Percentiles rank a stretch among this genome's conserved stretches.
Conservation (phyloP, 2,329 filamentous ascomycete genomes). For the Clonostachys rhizophaga region DNA sequence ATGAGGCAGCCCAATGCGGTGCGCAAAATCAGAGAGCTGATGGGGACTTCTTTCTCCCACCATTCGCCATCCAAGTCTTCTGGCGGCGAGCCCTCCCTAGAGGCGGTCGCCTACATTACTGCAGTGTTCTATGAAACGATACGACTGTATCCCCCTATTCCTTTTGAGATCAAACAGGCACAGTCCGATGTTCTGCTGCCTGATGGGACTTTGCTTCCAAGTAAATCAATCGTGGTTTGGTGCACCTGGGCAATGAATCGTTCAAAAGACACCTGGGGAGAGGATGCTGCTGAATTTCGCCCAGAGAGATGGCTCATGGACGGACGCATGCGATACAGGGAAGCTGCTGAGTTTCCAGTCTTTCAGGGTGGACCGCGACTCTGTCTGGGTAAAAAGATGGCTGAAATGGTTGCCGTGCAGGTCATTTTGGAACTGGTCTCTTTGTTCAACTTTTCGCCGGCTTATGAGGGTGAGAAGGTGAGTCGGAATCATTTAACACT, state of each 20-base stretch:
- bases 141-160: constrained; percentile 59
- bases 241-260: constrained; percentile 61
- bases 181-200: constrained; percentile 46
- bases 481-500: constrained; percentile 59
- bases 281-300: constrained; percentile 48
- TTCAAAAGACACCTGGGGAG: constrained; percentile 50
- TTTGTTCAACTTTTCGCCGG: constrained; percentile 44
- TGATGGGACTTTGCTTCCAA: constrained; percentile 54
- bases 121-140: constrained; percentile 60
- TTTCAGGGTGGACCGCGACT: constrained; percentile 60
- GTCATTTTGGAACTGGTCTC: constrained; percentile 43
- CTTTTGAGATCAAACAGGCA: constrained; percentile 62
- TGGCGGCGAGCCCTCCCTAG: constrained; percentile 27
- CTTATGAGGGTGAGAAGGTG: constrained; percentile 38
- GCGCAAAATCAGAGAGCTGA: constrained; percentile 17
- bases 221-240: constrained; percentile 53
- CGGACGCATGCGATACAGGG: constrained; percentile 32
- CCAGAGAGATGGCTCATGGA: constrained; percentile 52
- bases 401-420: constrained; percentile 51
- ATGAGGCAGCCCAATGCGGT: constrained; percentile 41
- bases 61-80: constrained; percentile 10
- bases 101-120: constrained; percentile 47
- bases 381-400: constrained; percentile 62
- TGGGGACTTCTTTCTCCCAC: constrained; percentile 5
- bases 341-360: constrained; percentile 54